Evolutionary conservation across 371 early-diverging fungal species (phyloP).

Genomic region (Mucor irregularis): DNA sequence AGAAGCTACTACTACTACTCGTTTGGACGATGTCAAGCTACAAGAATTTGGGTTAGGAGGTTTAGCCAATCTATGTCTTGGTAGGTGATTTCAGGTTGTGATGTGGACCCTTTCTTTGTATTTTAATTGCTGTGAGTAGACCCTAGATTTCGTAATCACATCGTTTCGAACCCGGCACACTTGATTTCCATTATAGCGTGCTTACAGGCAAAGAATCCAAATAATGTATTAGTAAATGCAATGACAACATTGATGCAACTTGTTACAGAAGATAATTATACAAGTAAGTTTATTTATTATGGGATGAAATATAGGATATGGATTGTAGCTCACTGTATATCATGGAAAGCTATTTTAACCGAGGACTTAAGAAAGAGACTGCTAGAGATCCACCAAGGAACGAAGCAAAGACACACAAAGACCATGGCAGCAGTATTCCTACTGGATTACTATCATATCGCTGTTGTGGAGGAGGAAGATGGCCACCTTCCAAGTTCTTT

Average conservation of each 20-base stretch:
- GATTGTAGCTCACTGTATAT: not conserved
- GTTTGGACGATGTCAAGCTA: constrained; percentile 34
- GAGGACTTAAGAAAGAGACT: constrained; percentile 11
- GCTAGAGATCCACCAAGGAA: not conserved
- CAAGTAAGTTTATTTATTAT: not conserved
- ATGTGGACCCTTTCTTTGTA: not conserved
- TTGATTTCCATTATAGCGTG: too few relatives aligned
- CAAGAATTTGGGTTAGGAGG: constrained; percentile 57
- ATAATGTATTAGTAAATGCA: constrained; percentile 36
- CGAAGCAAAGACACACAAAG: not conserved
- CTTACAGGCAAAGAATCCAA: not conserved
- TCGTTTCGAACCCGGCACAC: too few relatives aligned
- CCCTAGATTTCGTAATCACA: too few relatives aligned
- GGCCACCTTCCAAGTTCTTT: constrained; percentile 21
- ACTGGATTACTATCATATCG: constrained; percentile 27
- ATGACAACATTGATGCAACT: constrained; percentile 44
- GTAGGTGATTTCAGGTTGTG: constrained; percentile 15
- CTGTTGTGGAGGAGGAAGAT: too few relatives aligned
- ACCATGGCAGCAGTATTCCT: constrained; percentile 33
- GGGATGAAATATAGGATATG: too few relatives aligned
- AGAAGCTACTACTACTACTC: constrained; percentile 32
- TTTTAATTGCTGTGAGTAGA: not conserved
- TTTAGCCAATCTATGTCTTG: constrained; percentile 51
- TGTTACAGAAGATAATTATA: constrained; percentile 18
- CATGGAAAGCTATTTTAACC: constrained; percentile 22